Percentiles rank a stretch among this genome's conserved stretches.
Conservation (phyloP, 208 protist species). For the Spongospora subterranea region DNA sequence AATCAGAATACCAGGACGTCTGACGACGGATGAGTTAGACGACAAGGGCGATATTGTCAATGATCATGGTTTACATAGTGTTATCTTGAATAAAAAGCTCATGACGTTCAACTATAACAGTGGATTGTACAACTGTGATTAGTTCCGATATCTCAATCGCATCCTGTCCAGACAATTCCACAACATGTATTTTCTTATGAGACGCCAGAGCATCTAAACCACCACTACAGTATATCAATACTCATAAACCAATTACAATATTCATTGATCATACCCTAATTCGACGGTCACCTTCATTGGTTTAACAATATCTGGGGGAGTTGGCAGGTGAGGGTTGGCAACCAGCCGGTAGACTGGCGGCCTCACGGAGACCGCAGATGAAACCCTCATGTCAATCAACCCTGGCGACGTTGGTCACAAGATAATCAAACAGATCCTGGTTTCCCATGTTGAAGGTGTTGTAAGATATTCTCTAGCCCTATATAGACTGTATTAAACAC, state of each 20-base stretch:
- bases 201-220: constrained; percentile 4
- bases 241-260: not conserved
- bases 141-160: not conserved
- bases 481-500: too few species aligned
- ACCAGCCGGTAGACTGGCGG: too few species aligned
- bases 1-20: constrained; percentile 17
- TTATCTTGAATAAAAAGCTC: constrained; percentile 37
- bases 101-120: not conserved
- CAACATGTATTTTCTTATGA: not conserved
- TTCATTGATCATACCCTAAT: constrained; percentile 9
- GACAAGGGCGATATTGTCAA: not conserved
- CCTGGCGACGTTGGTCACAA: too few species aligned
- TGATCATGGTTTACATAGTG: not conserved
- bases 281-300: not conserved
- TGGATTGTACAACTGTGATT: not conserved
- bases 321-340: too few species aligned
- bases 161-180: not conserved
- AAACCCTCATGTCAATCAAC: too few species aligned
- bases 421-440: too few species aligned
- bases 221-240: not conserved
- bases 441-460: too few species aligned
- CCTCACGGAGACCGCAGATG: too few species aligned
- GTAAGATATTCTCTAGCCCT: too few species aligned
- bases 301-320: too few species aligned
- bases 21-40: not conserved